phyloP scores from a whole-genome alignment of 257 asterid species.

The Solanum ahanhuiri region DNA sequence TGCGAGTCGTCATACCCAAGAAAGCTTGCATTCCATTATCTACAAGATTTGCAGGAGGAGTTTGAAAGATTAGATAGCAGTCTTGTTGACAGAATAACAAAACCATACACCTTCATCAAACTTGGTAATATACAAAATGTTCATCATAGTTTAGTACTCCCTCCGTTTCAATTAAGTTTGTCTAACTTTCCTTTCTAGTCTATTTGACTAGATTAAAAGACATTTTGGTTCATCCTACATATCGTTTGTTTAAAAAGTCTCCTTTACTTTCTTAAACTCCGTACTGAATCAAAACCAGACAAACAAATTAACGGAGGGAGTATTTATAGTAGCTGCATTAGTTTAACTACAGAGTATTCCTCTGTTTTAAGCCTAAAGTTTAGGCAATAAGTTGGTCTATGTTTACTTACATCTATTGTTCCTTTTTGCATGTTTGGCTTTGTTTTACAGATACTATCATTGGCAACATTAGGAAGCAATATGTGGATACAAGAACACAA shows the following conservation, averaged over 20 bases:
- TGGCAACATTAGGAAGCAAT: slow-evolving; percentile 37
- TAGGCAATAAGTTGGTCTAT: background rate
- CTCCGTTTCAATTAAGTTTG: background rate
- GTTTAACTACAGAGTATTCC: background rate
- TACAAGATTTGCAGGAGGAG: slow-evolving; percentile 45
- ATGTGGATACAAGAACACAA: slow-evolving; percentile 52
- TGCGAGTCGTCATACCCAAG: slow-evolving; percentile 45
- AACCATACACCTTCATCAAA: slow-evolving; percentile 37
- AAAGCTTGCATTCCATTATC: slow-evolving; percentile 38
- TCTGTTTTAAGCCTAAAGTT: background rate
- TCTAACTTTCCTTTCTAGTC: background rate
- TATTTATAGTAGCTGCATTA: background rate
- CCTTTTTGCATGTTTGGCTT: background rate
- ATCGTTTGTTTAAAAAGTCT: no score
- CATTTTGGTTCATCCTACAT: no score
- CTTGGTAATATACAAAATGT: slow-evolving; percentile 27
- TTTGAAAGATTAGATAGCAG: slow-evolving; percentile 26
- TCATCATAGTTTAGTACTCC: background rate
- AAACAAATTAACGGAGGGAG: background rate
- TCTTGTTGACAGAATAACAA: slow-evolving; percentile 15
- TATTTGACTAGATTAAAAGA: background rate
- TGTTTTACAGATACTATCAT: slow-evolving; percentile 28
- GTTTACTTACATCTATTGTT: background rate
- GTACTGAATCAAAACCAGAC: fast-evolving
- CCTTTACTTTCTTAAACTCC: background rate